Evolutionary conservation across 2,329 filamentous ascomycete genomes (phyloP), one percentile per base, ranked within the genome.

Genomic region (Daldinia sp.): DNA sequence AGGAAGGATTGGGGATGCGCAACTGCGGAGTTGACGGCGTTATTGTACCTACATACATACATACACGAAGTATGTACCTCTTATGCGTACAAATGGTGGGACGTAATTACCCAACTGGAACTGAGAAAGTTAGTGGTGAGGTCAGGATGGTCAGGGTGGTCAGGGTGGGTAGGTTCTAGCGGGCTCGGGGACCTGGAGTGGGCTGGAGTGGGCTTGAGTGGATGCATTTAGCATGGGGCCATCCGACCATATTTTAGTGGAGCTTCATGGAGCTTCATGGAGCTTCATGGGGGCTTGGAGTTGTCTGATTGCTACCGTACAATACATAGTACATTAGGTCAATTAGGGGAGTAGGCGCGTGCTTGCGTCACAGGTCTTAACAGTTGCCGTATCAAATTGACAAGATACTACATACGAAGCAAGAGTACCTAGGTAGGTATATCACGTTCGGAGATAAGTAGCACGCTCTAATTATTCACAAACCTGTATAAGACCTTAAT

Each of bases 11-110:
- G 42, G 54, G 2, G 60, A 69, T 67, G 64, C 61, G 60, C 41
- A 63, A 66, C 62, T 71, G 68, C 68, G 65, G 67, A 71, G 69
- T 63, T 60, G 61, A 69, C 48, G 60, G 60, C 60, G 55, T 63
- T 56, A 35, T 18, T 48, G 41, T 55, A 46, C n/a, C 18, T 64
- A 55, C n/a, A 50, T 30, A 28, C 15, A 50, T 30, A 37, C 30
- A 37, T 53, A 23, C 28, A 53, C 18, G 15, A 33, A 28, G 33
- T 9, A 33, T 6, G 18, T 12, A 15, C 13, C 23, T 50, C 15
- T 35, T 9, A 35, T 33, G 30, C 44, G 26, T 13, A 4, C 23
- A 28, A 18, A 18, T 54, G 50, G 54, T 44, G 54, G 54, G 44
- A 55, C 61, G 54, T 65, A 55, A 60, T 57, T 63, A 66, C 63